phyloP scores from a whole-genome alignment of 306 rosid species.

The Myrica gale region DNA sequence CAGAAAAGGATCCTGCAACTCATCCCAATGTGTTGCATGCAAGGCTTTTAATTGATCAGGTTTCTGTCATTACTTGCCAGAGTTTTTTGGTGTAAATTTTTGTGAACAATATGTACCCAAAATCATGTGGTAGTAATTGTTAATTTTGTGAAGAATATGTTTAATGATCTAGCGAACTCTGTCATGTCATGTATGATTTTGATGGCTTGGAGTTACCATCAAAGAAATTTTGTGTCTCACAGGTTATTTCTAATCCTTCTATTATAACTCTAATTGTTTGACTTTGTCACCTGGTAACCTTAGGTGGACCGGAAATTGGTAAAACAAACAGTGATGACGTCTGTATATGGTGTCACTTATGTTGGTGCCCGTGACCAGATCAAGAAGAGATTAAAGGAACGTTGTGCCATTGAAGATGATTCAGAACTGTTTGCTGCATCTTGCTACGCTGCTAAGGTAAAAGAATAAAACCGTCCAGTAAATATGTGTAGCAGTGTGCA shows the following conservation, averaged over 20 bases:
- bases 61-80: conserved; percentile 28
- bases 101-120: neutral
- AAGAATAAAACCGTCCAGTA: conserved; percentile 28
- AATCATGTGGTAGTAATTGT: conserved; percentile 1
- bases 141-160: conserved; percentile 8
- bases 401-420: conserved; percentile 63
- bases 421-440: conserved; percentile 59
- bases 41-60: conserved; percentile 76
- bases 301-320: conserved; percentile 97
- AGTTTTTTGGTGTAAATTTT: conserved; percentile 13
- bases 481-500: neutral
- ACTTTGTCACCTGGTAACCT: conserved; percentile 17
- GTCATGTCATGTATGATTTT: neutral
- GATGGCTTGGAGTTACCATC: conserved; percentile 10
- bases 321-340: conserved; percentile 98
- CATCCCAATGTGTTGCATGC: conserved; percentile 65
- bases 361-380: conserved; percentile 93
- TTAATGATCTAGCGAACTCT: conserved; percentile 17
- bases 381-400: conserved; percentile 79
- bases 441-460: conserved; percentile 92
- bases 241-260: neutral
- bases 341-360: conserved; percentile 96
- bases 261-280: neutral
- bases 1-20: conserved; percentile 67
- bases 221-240: neutral